Base-by-base conservation (phyloP, 1,284 basidiomycete species). In the Ustilago esculenta region DNA sequence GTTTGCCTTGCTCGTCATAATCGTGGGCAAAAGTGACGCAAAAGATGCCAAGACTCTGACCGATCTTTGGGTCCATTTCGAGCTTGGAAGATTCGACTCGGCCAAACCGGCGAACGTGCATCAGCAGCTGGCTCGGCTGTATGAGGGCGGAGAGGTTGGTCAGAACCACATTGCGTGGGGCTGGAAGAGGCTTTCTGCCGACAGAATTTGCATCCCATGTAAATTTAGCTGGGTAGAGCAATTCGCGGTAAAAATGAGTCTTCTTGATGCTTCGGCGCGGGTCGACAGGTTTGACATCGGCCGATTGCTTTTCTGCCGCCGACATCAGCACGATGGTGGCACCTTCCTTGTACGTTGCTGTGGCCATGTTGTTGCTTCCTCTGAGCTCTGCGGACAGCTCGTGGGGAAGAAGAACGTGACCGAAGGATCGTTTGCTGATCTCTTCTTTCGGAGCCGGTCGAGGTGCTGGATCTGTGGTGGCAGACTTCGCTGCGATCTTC, bases 1-100 rank as follows among this genome's bases (percentile, higher is more conserved):
- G 33, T 14, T 70, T 69, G 32, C 67, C 69, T 3, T 59, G 52
- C 18, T 73, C 65, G 46, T 72, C 67, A 45, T 76, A 74, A 53
- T 83, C 77, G 59, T 83, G 80, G 18, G 70, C 82, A 80, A 87
- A 97, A 64, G 87, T 88, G 73, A 97, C 86, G 78, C 87, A 88
- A 47, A 91, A 88, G 35, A 97, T 88, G 6, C 94, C 94, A 4
- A 97, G 86, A 14, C 90, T 88, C 63, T 88, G 89, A 12, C 93
- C 93, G 18, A 89, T 92, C 48, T 86, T 86, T 42, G 87, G 86
- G 83, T 96, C 91, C 61, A 90, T 87, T 79, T 94, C 91, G 32
- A 90, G 87, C 67, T 94, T 90, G 55, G 91, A 89, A 11, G 88
- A 86, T 10, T 85, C 76, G 72, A 95, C 85, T 11, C 84, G 81